A percentile compares a stretch with the other conserved stretches of the same genome.
Conservation (phyloP, 805 yeast species). For the Saturnispora galanensis region DNA sequence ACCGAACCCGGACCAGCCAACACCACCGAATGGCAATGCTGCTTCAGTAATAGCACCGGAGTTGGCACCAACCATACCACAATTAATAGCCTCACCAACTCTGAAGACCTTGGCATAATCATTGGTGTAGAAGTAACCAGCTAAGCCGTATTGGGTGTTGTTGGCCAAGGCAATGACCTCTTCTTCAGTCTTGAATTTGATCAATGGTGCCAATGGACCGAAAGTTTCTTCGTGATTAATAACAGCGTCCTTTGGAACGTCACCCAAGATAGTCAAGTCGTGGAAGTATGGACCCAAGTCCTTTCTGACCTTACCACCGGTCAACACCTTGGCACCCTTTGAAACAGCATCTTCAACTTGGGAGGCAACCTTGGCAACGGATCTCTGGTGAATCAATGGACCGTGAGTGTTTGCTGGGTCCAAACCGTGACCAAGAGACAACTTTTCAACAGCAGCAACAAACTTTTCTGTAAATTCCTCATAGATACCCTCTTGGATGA, state of each 20-base stretch:
- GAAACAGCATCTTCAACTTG: conserved; percentile 68
- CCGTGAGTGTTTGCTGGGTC: conserved; percentile 75
- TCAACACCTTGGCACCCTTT: conserved; percentile 72
- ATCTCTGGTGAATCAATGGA: conserved; percentile 79
- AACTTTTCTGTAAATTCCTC: conserved; percentile 63
- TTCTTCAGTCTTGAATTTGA: conserved; percentile 73
- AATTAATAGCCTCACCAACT: conserved; percentile 62
- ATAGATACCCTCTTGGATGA: conserved; percentile 77
- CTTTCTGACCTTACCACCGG: conserved; percentile 46
- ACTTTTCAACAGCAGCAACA: conserved; percentile 41
- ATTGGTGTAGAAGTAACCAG: conserved; percentile 81
- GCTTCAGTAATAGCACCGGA: conserved; percentile 81
- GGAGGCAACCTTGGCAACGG: conserved; percentile 65
- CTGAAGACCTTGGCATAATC: conserved; percentile 64
- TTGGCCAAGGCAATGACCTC: conserved; percentile 75
- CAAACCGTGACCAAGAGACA: conserved; percentile 74
- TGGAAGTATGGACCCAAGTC: conserved; percentile 43
- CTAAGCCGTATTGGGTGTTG: conserved; percentile 75
- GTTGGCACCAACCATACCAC: conserved; percentile 92
- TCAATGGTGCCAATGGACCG: conserved; percentile 84
- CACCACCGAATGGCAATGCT: conserved; percentile 89
- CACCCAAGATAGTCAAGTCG: conserved; percentile 62
- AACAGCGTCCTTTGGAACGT: conserved; percentile 54
- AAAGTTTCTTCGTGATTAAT: conserved; percentile 74
- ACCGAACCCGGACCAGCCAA: conserved; percentile 84